phyloP scores from a whole-genome alignment of 371 early-diverging fungal species.

The Mortierella sp. region DNA sequence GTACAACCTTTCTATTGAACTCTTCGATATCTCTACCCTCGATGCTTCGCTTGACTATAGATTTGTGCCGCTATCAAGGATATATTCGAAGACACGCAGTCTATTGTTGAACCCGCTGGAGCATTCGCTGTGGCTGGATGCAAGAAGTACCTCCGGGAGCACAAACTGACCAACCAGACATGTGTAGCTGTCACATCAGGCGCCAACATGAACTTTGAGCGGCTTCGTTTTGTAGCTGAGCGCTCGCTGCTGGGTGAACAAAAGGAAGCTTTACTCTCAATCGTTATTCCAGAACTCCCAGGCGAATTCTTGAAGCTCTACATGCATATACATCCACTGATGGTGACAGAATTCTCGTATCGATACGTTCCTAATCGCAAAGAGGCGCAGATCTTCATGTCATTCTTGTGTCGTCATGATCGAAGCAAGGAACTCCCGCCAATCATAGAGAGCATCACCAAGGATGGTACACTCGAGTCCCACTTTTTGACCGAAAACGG shows the following conservation, averaged over 20 bases:
- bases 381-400: conserved; percentile 89
- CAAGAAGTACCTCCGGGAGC: conserved; percentile 77
- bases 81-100: conserved; percentile 95
- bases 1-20: no score
- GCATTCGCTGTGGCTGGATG: conserved; percentile 90
- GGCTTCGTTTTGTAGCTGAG: conserved; percentile 95
- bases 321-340: conserved; percentile 83
- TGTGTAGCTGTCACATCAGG: conserved; percentile 90
- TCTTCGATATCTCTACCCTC: no score
- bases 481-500: no score
- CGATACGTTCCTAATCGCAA: conserved; percentile 80
- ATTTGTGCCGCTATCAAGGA: conserved; percentile 99
- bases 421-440: conserved; percentile 69
- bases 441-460: conserved; percentile 69
- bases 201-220: conserved; percentile 99
- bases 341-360: conserved; percentile 94
- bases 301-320: conserved; percentile 91
- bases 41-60: background rate
- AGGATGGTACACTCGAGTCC: no score
- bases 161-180: conserved; percentile 61
- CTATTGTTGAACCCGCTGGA: conserved; percentile 97
- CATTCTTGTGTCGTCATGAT: conserved; percentile 77
- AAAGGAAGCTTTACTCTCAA: conserved; percentile 88
- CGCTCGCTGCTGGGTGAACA: conserved; percentile 93
- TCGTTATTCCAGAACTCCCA: conserved; percentile 91